Conservation (phyloP, 495 filamentous ascomycete genomes). For the Penicillium canescens region DNA sequence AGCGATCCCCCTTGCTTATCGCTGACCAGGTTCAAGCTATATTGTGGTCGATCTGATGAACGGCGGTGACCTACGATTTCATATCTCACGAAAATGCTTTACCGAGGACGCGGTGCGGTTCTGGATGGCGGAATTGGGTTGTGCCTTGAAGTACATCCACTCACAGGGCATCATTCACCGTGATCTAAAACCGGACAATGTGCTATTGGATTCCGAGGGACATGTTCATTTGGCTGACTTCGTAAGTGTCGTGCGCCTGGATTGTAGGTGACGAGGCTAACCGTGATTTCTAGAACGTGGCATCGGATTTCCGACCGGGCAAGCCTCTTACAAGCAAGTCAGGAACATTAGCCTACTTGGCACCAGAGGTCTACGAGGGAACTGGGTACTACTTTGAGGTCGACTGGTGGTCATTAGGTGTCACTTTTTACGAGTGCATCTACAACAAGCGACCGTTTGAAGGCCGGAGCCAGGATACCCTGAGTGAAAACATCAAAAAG, state of each 20-base stretch:
- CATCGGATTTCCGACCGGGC: conserved; percentile 84
- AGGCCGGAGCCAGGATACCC: conserved; percentile 75
- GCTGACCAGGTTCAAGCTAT: conserved; percentile 62
- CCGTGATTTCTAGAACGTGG: conserved; percentile 73
- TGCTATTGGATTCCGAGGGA: conserved; percentile 88
- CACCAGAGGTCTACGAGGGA: conserved; percentile 91
- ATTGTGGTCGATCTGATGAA: conserved; percentile 98
- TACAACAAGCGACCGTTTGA: conserved; percentile 99
- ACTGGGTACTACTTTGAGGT: conserved; percentile 83
- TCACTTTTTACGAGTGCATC: conserved; percentile 97
- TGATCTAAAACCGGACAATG: conserved; percentile 97
- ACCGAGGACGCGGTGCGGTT: conserved; percentile 96
- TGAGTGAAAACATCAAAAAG: conserved; percentile 79
- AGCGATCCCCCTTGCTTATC: background rate
- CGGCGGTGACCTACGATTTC: conserved; percentile 93
- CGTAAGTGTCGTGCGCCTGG: conserved; percentile 53
- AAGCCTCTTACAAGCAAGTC: conserved; percentile 92
- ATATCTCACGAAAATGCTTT: conserved; percentile 97
- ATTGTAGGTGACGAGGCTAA: background rate
- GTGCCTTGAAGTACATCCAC: conserved; percentile 90
- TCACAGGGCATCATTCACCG: conserved; percentile 91
- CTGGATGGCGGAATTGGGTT: conserved; percentile 93
- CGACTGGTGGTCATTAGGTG: conserved; percentile 98
- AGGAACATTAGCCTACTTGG: conserved; percentile 92
- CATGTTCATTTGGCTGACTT: conserved; percentile 99